phyloP scores from a whole-genome alignment of 257 asterid species.

The Oldenlandia corymbosa region DNA sequence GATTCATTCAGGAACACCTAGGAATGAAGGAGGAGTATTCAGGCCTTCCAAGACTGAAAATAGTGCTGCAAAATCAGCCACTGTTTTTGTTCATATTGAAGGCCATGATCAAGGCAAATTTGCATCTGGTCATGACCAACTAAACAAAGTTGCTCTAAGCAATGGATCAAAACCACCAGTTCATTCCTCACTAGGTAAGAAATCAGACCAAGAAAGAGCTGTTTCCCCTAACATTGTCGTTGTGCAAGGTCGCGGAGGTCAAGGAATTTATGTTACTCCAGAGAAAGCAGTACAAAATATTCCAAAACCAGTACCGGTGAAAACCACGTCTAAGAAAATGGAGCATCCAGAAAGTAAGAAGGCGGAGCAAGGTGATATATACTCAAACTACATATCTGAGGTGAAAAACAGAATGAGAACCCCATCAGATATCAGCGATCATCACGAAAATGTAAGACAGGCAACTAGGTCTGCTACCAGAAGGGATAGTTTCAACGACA shows the following conservation, averaged over 20 bases:
- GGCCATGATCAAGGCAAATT: background rate
- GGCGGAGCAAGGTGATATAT: constrained; percentile 6
- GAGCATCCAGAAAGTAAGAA: background rate
- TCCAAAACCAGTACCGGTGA: background rate
- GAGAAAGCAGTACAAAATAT: background rate
- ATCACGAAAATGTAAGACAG: background rate
- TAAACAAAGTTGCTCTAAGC: background rate
- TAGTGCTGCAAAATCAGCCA: background rate
- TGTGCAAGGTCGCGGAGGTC: background rate
- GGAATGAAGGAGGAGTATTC: background rate
- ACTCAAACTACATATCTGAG: constrained; percentile 25
- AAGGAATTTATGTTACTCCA: background rate
- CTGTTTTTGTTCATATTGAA: constrained; percentile 1
- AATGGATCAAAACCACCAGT: background rate
- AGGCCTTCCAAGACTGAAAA: background rate
- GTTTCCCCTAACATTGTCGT: background rate
- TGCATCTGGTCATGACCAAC: background rate
- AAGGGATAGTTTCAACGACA: constrained; percentile 54
- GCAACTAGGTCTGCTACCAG: constrained; percentile 19
- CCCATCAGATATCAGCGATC: constrained; percentile 25
- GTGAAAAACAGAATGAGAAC: constrained; percentile 33
- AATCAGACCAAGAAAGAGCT: background rate
- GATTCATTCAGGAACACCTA: background rate
- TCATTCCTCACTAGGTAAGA: background rate
- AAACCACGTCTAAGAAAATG: background rate